phyloP scores from a whole-genome alignment of 768 basidiomycete genomes.

The Lenzites betulinus region DNA sequence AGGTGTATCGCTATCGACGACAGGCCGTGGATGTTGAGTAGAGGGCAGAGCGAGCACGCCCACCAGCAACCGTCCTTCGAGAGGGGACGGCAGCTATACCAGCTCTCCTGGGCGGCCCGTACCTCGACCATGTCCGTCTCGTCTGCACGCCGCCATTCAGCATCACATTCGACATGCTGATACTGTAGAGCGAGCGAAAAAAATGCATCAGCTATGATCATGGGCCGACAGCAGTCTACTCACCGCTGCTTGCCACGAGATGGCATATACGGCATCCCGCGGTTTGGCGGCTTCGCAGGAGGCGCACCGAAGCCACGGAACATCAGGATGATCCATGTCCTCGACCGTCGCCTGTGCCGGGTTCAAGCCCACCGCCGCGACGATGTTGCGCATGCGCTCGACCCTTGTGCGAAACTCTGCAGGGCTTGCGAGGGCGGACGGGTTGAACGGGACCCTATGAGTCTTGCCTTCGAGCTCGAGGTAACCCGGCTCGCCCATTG shows the following conservation, averaged over 20 bases:
- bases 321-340: background rate
- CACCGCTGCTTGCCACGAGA: conserved; percentile 1
- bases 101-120: background rate
- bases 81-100: too few relatives aligned
- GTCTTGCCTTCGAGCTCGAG: too few relatives aligned
- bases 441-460: background rate
- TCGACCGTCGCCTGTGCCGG: background rate
- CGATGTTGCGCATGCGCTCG: background rate
- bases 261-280: background rate
- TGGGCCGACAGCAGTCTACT: background rate
- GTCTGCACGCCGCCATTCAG: background rate
- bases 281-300: background rate
- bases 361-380: background rate
- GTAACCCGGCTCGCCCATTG: too few relatives aligned
- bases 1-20: background rate
- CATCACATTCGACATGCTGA: background rate
- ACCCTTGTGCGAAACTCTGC: background rate
- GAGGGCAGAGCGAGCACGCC: background rate
- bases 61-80: background rate
- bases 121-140: background rate
- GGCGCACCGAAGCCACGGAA: background rate
- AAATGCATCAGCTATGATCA: background rate
- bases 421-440: background rate
- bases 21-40: background rate
- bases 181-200: background rate